Base-by-base conservation (phyloP, 2,329 filamentous ascomycete genomes). In the Bipolaris victoriae region DNA sequence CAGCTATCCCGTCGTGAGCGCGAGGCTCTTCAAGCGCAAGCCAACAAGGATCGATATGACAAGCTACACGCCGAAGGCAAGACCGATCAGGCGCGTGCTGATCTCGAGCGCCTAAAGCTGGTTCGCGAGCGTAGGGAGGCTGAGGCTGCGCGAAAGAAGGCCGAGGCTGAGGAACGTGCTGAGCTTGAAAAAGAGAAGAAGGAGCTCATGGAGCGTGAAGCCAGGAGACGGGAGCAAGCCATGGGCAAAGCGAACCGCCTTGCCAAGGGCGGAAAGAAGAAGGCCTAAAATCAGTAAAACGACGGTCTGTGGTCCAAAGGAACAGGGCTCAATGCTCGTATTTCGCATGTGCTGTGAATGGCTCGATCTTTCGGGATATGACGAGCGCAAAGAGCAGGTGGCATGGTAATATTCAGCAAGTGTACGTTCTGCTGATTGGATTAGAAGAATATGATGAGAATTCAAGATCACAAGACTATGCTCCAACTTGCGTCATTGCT, bases 1-100 rank as follows among this genome's bases (percentile, higher is more conserved):
- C 85, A 90, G 73, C 78, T 91, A 45, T 88, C 85, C 36, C 82
- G 89, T 48, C 83, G 87, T 29, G 89, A 91, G 80, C 80, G 88
- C 18, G 89, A 98, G 81, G 90, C 93, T 2, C 72, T 95, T 33
- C 90, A 97, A 79, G 93, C 93, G 1, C 88, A 90, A 62, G 90
- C 94, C 75, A 92, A 91, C 29, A 93, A 92, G 77, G 93, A 97
- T 82, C 85, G 88, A 66, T 97, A 97, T 74, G 86, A 92, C 82
- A 96, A 96, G 80, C 78, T 97, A 69, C 94, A 97, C 72, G 91
- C 92, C 55, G 90, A 92, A 73, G 94, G 94, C 71, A 98, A 98
- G 87, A 98, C 95, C 43, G 95, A 99, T 60, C 91, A 97, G 83
- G 93, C 94, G 46, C 90, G 91, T 76, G 89, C 91, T 5, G 95